Percentiles rank a stretch among this genome's conserved stretches.
Evolutionary conservation across 2,329 filamentous ascomycete genomes (phyloP).

Genomic region (Didymella segeticola): DNA sequence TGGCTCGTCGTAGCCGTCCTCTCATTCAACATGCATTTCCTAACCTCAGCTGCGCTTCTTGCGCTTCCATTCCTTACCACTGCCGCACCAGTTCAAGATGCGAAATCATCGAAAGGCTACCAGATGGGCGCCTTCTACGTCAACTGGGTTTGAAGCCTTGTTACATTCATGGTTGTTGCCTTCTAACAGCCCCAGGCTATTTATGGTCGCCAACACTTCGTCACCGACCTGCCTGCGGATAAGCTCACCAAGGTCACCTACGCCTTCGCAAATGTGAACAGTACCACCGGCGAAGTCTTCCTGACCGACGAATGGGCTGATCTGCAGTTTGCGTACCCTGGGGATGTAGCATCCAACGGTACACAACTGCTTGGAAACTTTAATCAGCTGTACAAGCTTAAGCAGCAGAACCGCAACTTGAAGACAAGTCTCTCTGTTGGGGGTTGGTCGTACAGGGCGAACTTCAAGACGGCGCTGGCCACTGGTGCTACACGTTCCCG

Average conservation of each 20-base stretch:
- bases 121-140: slow-evolving; percentile 74
- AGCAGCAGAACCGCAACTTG: slow-evolving; percentile 76
- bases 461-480: slow-evolving; percentile 74
- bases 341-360: slow-evolving; percentile 70
- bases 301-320: slow-evolving; percentile 35
- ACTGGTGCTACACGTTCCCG: slow-evolving; percentile 65
- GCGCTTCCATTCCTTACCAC: slow-evolving; percentile 25
- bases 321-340: slow-evolving; percentile 69
- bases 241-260: slow-evolving; percentile 90
- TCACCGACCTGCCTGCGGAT: slow-evolving; percentile 80
- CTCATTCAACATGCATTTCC: slow-evolving; percentile 33
- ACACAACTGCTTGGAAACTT: slow-evolving; percentile 77
- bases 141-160: slow-evolving; percentile 60
- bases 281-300: slow-evolving; percentile 73
- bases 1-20: slow-evolving; percentile 26
- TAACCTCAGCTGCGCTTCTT: slow-evolving; percentile 27
- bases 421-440: slow-evolving; percentile 84
- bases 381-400: slow-evolving; percentile 78
- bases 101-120: slow-evolving; percentile 48
- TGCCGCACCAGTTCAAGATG: slow-evolving; percentile 19
- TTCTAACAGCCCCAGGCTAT: slow-evolving; percentile 64
- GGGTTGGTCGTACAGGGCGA: slow-evolving; percentile 77
- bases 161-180: neutral
- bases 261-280: slow-evolving; percentile 85
- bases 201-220: slow-evolving; percentile 81